phyloP scores from a whole-genome alignment of 768 basidiomycete genomes.

The Xerocomellus intermedius region DNA sequence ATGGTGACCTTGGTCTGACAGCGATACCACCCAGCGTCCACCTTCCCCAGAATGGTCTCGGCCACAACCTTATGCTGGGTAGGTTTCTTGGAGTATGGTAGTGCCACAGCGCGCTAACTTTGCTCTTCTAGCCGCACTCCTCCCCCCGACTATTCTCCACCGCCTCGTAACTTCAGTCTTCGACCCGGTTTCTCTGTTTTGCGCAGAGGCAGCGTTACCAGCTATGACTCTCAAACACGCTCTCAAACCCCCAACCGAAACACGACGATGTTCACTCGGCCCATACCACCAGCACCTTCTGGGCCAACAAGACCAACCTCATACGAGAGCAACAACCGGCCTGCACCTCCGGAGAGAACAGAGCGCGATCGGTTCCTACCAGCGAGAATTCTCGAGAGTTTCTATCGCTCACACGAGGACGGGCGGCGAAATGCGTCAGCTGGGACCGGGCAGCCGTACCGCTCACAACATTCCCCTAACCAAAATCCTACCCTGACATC shows the following conservation, averaged over 20 bases:
- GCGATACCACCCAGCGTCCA: slow-evolving; percentile 16
- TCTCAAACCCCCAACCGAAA: slow-evolving; percentile 12
- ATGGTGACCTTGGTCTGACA: slow-evolving; percentile 4
- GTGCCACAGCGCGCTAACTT: not conserved
- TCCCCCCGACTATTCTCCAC: slow-evolving; percentile 22
- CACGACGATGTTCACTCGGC: slow-evolving; percentile 5
- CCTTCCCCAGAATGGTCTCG: slow-evolving; percentile 27
- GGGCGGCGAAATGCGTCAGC: slow-evolving; percentile 18
- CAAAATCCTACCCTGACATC: slow-evolving; percentile 4
- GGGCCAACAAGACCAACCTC: slow-evolving; percentile 6
- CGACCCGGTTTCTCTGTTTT: slow-evolving; percentile 16
- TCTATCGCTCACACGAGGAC: slow-evolving; percentile 25
- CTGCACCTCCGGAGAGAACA: slow-evolving; percentile 15
- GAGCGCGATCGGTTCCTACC: slow-evolving; percentile 27
- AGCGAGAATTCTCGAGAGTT: slow-evolving; percentile 20
- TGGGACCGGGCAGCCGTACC: slow-evolving; percentile 12
- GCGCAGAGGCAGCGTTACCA: slow-evolving; percentile 9
- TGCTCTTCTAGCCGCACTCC: slow-evolving; percentile 21
- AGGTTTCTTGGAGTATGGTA: not conserved
- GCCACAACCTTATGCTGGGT: slow-evolving; percentile 28
- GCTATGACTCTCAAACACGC: slow-evolving; percentile 9
- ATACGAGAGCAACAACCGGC: slow-evolving; percentile 16
- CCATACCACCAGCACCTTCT: slow-evolving; percentile 8
- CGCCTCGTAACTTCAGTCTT: slow-evolving; percentile 15
- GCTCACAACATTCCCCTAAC: not conserved